Conservation (phyloP, 306 rosid genomes). For the Sphenostylis stenocarpa region DNA sequence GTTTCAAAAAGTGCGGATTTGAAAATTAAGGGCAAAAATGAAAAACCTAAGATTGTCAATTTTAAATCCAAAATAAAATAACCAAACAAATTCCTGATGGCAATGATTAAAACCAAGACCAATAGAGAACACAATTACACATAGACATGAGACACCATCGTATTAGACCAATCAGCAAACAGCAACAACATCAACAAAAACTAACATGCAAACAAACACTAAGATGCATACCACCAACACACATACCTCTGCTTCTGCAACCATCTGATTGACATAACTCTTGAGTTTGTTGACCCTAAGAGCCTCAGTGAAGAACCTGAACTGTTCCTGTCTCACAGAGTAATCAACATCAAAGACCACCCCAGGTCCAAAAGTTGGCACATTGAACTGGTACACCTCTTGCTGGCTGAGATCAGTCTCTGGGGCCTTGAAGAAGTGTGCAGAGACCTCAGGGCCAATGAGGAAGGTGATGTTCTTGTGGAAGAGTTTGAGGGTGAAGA, state of each 20-base stretch:
- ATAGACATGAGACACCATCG: neutral
- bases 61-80: neutral
- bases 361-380: conserved; percentile 94
- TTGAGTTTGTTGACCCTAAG: conserved; percentile 78
- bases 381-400: conserved; percentile 92
- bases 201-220: neutral
- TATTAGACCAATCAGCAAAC: neutral
- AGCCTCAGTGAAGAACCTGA: conserved; percentile 91
- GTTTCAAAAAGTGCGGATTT: neutral
- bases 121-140: neutral
- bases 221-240: neutral
- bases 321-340: conserved; percentile 85
- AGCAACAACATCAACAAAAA: neutral
- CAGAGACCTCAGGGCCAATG: conserved; percentile 92
- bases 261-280: conserved; percentile 95
- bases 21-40: neutral
- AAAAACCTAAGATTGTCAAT: neutral
- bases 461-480: conserved; percentile 79
- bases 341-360: conserved; percentile 97
- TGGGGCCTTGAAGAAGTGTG: conserved; percentile 85
- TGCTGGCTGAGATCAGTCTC: conserved; percentile 95
- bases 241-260: conserved; percentile 73
- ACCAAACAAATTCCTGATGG: neutral
- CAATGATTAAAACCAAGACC: neutral
- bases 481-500: conserved; percentile 68